Percentiles rank a stretch among this genome's conserved stretches.
Conservation (phyloP, 192 early-diverging fungal species). For the Linnemannia schmuckeri region DNA sequence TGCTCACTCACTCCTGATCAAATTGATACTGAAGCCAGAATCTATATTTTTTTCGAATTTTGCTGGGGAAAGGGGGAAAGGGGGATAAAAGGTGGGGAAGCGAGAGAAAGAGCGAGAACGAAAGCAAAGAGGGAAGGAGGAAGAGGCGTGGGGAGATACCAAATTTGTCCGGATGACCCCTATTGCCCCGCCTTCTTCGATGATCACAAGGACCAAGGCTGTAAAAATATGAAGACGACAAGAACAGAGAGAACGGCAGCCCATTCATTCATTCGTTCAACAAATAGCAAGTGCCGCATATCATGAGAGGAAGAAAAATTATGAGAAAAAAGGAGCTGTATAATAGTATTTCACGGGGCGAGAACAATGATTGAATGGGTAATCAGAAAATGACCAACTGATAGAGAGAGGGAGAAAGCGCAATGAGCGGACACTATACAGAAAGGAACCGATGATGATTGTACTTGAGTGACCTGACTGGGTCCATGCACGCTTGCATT, state of each 20-base stretch:
- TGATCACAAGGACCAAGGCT: background rate
- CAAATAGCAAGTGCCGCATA: background rate
- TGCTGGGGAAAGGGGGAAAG: background rate
- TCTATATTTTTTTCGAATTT: background rate
- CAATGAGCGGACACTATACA: background rate
- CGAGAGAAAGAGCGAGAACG: conserved; percentile 16
- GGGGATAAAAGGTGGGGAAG: conserved; percentile 6
- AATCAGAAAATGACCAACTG: background rate
- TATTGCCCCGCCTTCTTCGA: background rate
- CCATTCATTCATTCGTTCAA: background rate
- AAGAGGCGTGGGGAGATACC: background rate
- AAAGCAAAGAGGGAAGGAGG: background rate
- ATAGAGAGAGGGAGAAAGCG: background rate
- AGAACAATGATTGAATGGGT: background rate
- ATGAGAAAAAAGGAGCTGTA: background rate
- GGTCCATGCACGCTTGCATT: too few species aligned
- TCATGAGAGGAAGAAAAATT: background rate
- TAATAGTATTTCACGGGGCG: background rate
- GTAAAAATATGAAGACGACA: background rate
- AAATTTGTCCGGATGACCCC: conserved; percentile 6
- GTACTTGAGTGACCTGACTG: too few species aligned
- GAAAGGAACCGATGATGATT: background rate
- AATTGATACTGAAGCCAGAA: background rate
- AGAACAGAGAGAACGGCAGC: background rate
- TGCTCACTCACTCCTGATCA: background rate